Percentiles rank a stretch among this genome's conserved stretches.
These are phyloP conservation scores for Clarkia xantiana DNA, from an alignment of 345 rosid species.

Conservation along the genomic window DNA sequence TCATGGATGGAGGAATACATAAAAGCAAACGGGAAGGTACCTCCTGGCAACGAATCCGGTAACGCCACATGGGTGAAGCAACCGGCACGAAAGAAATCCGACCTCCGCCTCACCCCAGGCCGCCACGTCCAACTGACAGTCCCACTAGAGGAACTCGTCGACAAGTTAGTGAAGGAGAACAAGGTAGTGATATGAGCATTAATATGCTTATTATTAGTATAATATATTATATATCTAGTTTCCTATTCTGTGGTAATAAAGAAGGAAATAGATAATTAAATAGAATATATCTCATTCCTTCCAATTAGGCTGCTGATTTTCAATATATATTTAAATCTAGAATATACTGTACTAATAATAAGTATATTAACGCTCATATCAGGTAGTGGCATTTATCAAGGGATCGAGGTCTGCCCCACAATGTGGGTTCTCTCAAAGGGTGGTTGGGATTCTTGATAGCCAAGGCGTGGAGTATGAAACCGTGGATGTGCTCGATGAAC, in stretches of 20 bases:
- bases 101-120: slow-evolving; percentile 84
- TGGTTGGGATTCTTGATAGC: slow-evolving; percentile 62
- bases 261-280: too few relatives aligned
- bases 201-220: too few relatives aligned
- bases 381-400: slow-evolving; percentile 81
- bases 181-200: too few relatives aligned
- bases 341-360: too few relatives aligned
- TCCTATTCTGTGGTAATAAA: too few relatives aligned
- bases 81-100: slow-evolving; percentile 53
- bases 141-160: slow-evolving; percentile 56
- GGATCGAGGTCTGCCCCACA: slow-evolving; percentile 82
- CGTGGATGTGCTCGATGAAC: slow-evolving; percentile 81
- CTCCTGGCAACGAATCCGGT: slow-evolving; percentile 79
- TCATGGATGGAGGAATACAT: slow-evolving; percentile 96
- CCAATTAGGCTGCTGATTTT: too few relatives aligned
- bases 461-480: slow-evolving; percentile 77
- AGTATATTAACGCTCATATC: too few relatives aligned
- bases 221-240: too few relatives aligned
- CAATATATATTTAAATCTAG: too few relatives aligned
- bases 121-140: slow-evolving; percentile 66
- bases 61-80: slow-evolving; percentile 66
- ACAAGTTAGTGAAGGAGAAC: slow-evolving; percentile 66
- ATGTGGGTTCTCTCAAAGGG: slow-evolving; percentile 91
- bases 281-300: too few relatives aligned
- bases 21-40: slow-evolving; percentile 62